Evolutionary conservation across 2,329 filamentous ascomycete genomes (phyloP), one percentile per base, ranked within the genome.

Genomic region (Phyllosticta paracitricarpa): DNA sequence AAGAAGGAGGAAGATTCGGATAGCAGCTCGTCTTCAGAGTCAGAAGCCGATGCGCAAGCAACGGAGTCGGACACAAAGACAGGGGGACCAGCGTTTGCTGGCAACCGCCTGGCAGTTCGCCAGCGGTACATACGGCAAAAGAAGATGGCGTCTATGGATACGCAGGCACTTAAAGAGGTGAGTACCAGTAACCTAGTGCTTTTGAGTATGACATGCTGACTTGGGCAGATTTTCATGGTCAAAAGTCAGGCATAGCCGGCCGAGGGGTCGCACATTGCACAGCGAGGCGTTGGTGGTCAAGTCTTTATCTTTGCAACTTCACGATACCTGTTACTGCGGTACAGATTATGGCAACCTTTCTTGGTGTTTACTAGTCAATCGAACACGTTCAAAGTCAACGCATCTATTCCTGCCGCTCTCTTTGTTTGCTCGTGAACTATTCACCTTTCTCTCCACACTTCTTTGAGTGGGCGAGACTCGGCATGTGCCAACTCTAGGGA

Each of bases 121-220:
- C 85, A 89, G 66, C 82, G 90, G 63, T 90, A 92, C 73, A 96
- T 97, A 69, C 88, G 88, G 61, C 89, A 94, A 68, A 97, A 97
- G 79, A 86, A 85, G 68, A 84, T 87, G 77, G 91, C 92, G 2
- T 83, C 91, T 62, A 82, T 91, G 77, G 89, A 97, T 73, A 82
- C 86, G 56, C 85, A 88, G 69, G 89, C 91, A 14, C 76, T 97
- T 70, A 93, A 92, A 72, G 91, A 97, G 85, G 89, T 92, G 77
- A 35, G 19, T 60, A 24, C 57, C 28, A 53, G 58, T 67, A 67
- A 62, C 67, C 52, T 57, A 14, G 74, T 75, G 59, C 73, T 74
- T 60, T 74, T 73, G 61, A 26, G 58, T 7, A 12, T 48, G 26
- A 51, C 35, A 4, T 7, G 33, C 33, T 17, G 33, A 40, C 33